These are phyloP conservation scores for Rhynchosporium secalis DNA, from an alignment of 2,329 filamentous ascomycete genomes.

Conservation along the genomic window DNA sequence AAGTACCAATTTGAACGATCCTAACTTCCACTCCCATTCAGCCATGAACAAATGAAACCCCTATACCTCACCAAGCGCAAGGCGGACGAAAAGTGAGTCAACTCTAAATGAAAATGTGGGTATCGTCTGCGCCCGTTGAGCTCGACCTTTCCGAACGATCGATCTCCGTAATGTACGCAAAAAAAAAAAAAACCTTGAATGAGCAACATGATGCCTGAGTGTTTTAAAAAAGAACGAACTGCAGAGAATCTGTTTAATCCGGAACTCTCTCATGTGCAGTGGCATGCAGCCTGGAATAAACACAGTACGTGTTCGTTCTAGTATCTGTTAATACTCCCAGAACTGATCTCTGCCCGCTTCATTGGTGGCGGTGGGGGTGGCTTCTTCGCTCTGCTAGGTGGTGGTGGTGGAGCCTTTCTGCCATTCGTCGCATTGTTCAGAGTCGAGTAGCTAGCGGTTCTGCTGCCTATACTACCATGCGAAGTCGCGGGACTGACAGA, in stretches of 20 bases:
- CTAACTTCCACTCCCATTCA: background rate
- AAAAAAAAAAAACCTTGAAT: background rate
- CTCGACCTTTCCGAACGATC: background rate
- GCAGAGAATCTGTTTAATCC: background rate
- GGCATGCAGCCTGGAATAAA: background rate
- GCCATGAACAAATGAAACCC: background rate
- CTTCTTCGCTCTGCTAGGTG: conserved; percentile 63
- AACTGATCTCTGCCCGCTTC: conserved; percentile 50
- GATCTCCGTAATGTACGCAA: background rate
- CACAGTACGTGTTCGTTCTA: conserved; percentile 9
- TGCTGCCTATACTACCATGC: conserved; percentile 51
- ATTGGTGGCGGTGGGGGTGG: conserved; percentile 64
- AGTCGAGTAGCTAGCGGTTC: conserved; percentile 51
- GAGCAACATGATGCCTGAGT: conserved; percentile 1
- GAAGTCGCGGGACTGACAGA: conserved; percentile 56
- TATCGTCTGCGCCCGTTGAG: conserved; percentile 3
- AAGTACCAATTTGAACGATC: conserved; percentile 9
- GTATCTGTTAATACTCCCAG: conserved; percentile 29
- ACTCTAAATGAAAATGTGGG: conserved; percentile 9
- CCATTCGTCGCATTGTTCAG: conserved; percentile 38
- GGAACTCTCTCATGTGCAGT: background rate
- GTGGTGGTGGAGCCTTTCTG: conserved; percentile 61
- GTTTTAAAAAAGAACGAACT: conserved; percentile 5
- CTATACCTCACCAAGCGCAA: too few relatives aligned
- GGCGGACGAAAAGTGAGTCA: background rate